Evolutionary conservation across 306 rosid genomes (phyloP).

Genomic region (Vachellia pachyceras): DNA sequence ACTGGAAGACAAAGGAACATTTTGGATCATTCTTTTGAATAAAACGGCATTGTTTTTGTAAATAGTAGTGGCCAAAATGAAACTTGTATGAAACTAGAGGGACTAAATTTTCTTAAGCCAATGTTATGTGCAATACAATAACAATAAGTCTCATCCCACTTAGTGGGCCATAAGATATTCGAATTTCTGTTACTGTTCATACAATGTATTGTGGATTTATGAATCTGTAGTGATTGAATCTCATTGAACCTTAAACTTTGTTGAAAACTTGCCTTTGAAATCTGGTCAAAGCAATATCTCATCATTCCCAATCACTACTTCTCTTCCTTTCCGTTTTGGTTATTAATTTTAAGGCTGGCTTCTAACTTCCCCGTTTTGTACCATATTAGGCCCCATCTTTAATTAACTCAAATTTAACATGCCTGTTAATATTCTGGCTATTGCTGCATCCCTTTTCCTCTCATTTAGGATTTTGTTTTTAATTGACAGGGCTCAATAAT

Average conservation of each 20-base stretch:
- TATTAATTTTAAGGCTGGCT: neutral
- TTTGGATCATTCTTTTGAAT: no score
- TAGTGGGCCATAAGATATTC: neutral
- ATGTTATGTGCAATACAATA: no score
- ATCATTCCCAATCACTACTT: neutral
- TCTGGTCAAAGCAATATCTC: neutral
- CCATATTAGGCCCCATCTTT: neutral
- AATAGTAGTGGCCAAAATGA: neutral
- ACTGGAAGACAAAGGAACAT: neutral
- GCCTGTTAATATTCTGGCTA: neutral
- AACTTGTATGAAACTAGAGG: neutral
- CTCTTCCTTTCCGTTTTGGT: neutral
- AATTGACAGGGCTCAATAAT: neutral
- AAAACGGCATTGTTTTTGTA: neutral
- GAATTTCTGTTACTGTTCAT: neutral
- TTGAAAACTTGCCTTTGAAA: neutral
- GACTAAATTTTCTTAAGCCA: neutral
- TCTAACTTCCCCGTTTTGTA: neutral
- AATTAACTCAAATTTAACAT: neutral
- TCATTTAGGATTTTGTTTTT: neutral
- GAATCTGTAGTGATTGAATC: neutral
- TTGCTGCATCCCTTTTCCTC: neutral
- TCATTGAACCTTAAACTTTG: neutral
- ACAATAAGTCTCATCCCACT: no score
- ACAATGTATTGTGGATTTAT: neutral